phyloP scores from a whole-genome alignment of 257 asterid genomes.

The Gynochthodes officinalis region DNA sequence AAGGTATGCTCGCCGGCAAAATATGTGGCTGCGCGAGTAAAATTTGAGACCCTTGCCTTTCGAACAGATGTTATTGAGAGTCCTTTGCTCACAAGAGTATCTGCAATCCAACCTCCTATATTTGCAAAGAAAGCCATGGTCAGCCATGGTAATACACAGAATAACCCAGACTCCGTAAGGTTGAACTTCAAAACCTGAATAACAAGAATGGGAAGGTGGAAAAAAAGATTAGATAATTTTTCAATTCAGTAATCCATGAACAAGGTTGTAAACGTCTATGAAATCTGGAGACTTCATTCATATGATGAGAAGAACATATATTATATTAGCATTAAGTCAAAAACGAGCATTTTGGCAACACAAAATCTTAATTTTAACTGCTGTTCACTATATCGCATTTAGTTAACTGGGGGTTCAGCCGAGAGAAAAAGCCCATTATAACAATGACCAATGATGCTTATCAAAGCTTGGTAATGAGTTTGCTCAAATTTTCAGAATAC shows the following conservation, averaged over 20 bases:
- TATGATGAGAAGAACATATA: neutral
- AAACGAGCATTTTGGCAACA: too few species aligned
- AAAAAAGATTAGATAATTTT: neutral
- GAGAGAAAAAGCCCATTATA: too few species aligned
- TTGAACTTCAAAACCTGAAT: slow-evolving; percentile 87
- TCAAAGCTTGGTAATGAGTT: neutral
- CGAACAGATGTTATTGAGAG: slow-evolving; percentile 64
- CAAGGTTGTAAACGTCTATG: neutral
- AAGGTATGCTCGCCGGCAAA: neutral
- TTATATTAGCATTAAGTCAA: neutral
- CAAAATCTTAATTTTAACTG: neutral
- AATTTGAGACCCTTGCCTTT: slow-evolving; percentile 32
- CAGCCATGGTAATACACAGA: slow-evolving; percentile 94
- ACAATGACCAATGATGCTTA: neutral
- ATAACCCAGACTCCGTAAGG: slow-evolving; percentile 82
- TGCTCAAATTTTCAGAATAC: neutral
- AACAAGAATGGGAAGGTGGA: slow-evolving; percentile 6
- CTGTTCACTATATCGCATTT: neutral
- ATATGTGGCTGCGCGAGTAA: neutral
- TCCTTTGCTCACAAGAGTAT: slow-evolving; percentile 83
- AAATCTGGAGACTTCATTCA: neutral
- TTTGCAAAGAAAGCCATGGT: slow-evolving; percentile 93
- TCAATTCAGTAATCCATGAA: neutral
- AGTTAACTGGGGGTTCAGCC: too few species aligned
- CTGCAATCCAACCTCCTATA: slow-evolving; percentile 96